phyloP scores from a whole-genome alignment of 1,284 basidiomycete species.

The Cutaneotrichosporon sp. region DNA sequence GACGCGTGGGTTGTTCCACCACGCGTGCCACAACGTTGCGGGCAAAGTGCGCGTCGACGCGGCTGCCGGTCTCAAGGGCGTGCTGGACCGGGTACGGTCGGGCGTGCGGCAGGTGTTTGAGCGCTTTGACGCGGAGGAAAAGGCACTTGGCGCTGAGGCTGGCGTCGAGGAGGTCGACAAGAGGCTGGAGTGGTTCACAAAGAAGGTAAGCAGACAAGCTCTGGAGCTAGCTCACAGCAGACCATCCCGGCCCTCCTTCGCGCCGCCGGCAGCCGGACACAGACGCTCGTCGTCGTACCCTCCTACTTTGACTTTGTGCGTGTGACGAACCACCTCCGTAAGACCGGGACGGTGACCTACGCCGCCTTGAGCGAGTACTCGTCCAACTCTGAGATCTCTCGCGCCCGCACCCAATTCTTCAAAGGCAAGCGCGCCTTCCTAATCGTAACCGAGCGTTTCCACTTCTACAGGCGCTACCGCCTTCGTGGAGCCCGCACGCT shows the following conservation, averaged over 20 bases:
- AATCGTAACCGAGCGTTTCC: constrained; percentile 91
- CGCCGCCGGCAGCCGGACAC: constrained; percentile 85
- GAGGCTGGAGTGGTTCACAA: constrained; percentile 81
- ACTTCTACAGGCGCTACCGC: constrained; percentile 95
- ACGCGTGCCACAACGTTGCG: constrained; percentile 72
- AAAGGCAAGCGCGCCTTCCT: constrained; percentile 80
- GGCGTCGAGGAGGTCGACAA: constrained; percentile 79
- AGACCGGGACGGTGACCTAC: constrained; percentile 67
- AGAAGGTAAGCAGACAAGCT: constrained; percentile 61
- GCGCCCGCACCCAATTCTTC: constrained; percentile 91
- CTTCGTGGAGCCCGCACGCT: constrained; percentile 87
- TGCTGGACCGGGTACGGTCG: constrained; percentile 65
- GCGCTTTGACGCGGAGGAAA: constrained; percentile 41
- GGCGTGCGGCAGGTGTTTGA: constrained; percentile 71
- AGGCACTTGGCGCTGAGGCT: constrained; percentile 51
- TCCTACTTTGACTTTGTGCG: constrained; percentile 97
- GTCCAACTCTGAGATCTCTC: constrained; percentile 85
- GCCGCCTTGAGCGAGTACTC: constrained; percentile 93
- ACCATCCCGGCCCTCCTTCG: constrained; percentile 76
- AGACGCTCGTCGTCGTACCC: constrained; percentile 85
- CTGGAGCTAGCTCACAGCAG: constrained; percentile 51
- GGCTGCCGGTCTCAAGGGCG: constrained; percentile 60
- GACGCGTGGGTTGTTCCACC: constrained; percentile 73
- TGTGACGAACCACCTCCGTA: constrained; percentile 80
- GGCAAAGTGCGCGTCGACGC: constrained; percentile 73